Conservation (phyloP, 805 yeast species). For the Helenozyma rhizophorensis region DNA sequence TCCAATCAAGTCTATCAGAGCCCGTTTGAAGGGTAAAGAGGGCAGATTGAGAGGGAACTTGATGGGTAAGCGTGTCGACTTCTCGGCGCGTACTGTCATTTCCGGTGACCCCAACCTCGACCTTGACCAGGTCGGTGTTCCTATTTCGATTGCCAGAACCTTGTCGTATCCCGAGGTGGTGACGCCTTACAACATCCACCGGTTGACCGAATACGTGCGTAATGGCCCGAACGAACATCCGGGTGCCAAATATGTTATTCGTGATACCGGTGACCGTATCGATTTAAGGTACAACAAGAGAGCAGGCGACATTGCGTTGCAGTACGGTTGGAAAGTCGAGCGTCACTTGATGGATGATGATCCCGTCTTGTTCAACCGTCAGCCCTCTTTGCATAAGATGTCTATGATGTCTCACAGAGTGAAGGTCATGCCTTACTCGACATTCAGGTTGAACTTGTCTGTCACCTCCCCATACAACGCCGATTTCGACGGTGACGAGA, state of each 20-base stretch:
- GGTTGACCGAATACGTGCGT: slow-evolving; percentile 86
- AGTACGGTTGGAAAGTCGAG: slow-evolving; percentile 99
- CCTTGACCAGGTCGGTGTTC: slow-evolving; percentile 98
- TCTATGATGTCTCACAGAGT: slow-evolving; percentile 99
- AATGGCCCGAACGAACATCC: slow-evolving; percentile 99
- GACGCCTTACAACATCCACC: slow-evolving; percentile 94
- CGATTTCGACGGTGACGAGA: slow-evolving; percentile 99
- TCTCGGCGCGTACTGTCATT: slow-evolving; percentile 97
- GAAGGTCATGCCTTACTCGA: slow-evolving; percentile 97
- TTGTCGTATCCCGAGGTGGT: slow-evolving; percentile 96
- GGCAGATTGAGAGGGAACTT: slow-evolving; percentile 97
- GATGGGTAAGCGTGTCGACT: slow-evolving; percentile 99
- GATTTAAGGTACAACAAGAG: slow-evolving; percentile 95
- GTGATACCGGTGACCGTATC: slow-evolving; percentile 98
- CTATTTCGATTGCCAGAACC: slow-evolving; percentile 92
- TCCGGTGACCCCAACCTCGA: slow-evolving; percentile 99
- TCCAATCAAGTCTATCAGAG: slow-evolving; percentile 96
- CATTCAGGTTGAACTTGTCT: slow-evolving; percentile 92
- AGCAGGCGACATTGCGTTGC: slow-evolving; percentile 96
- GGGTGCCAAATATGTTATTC: slow-evolving; percentile 96
- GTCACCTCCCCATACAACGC: slow-evolving; percentile 99
- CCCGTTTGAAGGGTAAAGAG: slow-evolving; percentile 99
- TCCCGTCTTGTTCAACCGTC: slow-evolving; percentile 97
- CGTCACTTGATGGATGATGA: slow-evolving; percentile 97
- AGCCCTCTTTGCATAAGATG: slow-evolving; percentile 98